Percentiles rank a stretch among this genome's conserved stretches.
phyloP scores from a whole-genome alignment of 164 flowering plant genomes.

The Umbilicus rupestris region DNA sequence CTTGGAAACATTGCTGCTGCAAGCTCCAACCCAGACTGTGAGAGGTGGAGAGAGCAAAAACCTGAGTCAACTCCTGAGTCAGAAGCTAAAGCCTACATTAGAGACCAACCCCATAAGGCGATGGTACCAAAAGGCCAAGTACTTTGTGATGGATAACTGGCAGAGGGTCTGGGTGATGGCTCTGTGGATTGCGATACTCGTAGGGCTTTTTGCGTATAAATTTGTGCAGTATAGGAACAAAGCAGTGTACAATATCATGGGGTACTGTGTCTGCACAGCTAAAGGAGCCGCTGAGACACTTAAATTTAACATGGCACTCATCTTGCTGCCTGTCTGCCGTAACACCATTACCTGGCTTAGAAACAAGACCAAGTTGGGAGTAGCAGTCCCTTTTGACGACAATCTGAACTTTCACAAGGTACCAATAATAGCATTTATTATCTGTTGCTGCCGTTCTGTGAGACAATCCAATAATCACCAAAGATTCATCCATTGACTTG shows the following conservation, averaged over 20 bases:
- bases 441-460: background rate
- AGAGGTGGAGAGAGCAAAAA: constrained; percentile 24
- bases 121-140: constrained; percentile 25
- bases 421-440: too few relatives aligned
- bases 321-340: constrained; percentile 57
- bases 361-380: constrained; percentile 44
- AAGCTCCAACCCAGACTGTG: constrained; percentile 29
- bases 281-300: constrained; percentile 59
- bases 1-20: constrained; percentile 31
- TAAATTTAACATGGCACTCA: constrained; percentile 63
- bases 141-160: constrained; percentile 33
- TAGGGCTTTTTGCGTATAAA: constrained; percentile 29
- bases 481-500: background rate
- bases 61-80: constrained; percentile 35
- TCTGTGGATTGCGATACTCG: constrained; percentile 17
- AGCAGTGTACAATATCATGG: constrained; percentile 39
- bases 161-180: constrained; percentile 16
- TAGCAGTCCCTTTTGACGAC: constrained; percentile 46
- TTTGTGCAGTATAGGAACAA: constrained; percentile 16
- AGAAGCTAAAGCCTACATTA: constrained; percentile 30
- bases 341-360: constrained; percentile 66
- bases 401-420: constrained; percentile 60
- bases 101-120: constrained; percentile 24
- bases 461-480: background rate
- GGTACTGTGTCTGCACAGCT: constrained; percentile 46